A percentile compares a stretch with the other conserved stretches of the same genome.
Conservation (phyloP, 495 filamentous ascomycete species). For the Thozetella sp. region DNA sequence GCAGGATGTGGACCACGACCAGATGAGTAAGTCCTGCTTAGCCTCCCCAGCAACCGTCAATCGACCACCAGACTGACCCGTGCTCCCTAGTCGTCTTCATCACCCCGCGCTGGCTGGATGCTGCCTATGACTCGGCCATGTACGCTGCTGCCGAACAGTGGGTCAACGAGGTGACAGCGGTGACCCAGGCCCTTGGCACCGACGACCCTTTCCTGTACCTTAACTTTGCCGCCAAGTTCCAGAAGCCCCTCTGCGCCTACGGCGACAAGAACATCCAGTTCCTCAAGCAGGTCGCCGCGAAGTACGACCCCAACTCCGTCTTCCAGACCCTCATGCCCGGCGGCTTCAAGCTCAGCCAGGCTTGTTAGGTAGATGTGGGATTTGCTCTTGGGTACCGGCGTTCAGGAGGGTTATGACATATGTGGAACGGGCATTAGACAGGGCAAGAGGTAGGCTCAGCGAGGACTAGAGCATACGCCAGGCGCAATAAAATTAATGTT, state of each 20-base stretch:
- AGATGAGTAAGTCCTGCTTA: neutral
- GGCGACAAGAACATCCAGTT: slow-evolving; percentile 22
- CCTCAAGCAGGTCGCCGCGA: slow-evolving; percentile 19
- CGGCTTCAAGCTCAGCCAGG: slow-evolving; percentile 28
- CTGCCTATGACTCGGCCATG: neutral
- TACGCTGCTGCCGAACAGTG: neutral
- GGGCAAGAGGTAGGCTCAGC: too few relatives aligned
- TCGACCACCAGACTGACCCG: neutral
- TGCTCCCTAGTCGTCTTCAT: neutral
- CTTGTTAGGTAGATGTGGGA: too few relatives aligned
- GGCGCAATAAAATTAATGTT: too few relatives aligned
- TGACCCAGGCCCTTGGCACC: neutral
- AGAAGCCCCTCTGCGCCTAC: slow-evolving; percentile 27
- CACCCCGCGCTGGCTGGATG: neutral
- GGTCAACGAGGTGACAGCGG: neutral
- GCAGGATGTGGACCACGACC: neutral
- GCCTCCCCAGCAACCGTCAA: neutral
- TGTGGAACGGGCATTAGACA: too few relatives aligned
- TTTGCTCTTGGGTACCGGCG: too few relatives aligned
- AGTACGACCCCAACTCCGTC: slow-evolving; percentile 29
- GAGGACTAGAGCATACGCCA: too few relatives aligned
- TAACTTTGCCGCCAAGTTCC: slow-evolving; percentile 29
- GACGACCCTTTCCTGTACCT: slow-evolving; percentile 24
- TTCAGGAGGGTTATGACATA: too few relatives aligned
- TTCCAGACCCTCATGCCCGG: slow-evolving; percentile 28